phyloP scores from a whole-genome alignment of 805 yeast species.

The Barnettozyma siamensis region DNA sequence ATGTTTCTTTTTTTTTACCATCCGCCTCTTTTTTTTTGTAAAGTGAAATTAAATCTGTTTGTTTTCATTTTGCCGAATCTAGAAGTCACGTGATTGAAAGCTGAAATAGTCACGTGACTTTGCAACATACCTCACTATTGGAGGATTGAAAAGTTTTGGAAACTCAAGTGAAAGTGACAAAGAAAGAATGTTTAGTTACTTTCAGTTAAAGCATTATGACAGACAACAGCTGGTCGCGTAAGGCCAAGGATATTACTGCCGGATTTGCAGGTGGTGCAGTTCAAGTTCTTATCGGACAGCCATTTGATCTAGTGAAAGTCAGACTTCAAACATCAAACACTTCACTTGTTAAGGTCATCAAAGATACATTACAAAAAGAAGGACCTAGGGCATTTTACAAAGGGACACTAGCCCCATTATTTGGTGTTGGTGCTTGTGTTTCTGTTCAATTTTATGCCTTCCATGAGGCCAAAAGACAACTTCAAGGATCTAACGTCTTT shows the following conservation, averaged over 20 bases:
- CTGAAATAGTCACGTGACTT: constrained; percentile 6
- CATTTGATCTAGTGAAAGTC: constrained; percentile 92
- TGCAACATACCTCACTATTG: too few relatives aligned
- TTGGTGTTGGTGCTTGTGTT: constrained; percentile 96
- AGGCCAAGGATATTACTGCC: constrained; percentile 54
- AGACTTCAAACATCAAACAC: constrained; percentile 85
- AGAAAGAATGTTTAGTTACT: background rate
- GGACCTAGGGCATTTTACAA: constrained; percentile 85
- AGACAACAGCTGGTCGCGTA: constrained; percentile 36
- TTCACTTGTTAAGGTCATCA: constrained; percentile 70
- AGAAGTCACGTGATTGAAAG: constrained; percentile 1
- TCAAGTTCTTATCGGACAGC: constrained; percentile 88
- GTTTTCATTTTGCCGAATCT: background rate
- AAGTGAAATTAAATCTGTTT: background rate
- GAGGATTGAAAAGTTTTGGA: background rate
- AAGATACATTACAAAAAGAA: constrained; percentile 66
- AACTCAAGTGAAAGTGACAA: background rate
- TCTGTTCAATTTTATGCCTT: constrained; percentile 93
- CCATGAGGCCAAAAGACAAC: constrained; percentile 74
- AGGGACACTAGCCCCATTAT: constrained; percentile 88
- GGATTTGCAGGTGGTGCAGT: constrained; percentile 97
- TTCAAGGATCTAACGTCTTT: constrained; percentile 65
- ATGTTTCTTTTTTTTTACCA: constrained; percentile 7
- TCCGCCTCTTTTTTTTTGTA: background rate
- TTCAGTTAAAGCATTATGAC: background rate